Conservation (phyloP, 768 basidiomycete genomes). For the Lactifluus hygrophoroides region DNA sequence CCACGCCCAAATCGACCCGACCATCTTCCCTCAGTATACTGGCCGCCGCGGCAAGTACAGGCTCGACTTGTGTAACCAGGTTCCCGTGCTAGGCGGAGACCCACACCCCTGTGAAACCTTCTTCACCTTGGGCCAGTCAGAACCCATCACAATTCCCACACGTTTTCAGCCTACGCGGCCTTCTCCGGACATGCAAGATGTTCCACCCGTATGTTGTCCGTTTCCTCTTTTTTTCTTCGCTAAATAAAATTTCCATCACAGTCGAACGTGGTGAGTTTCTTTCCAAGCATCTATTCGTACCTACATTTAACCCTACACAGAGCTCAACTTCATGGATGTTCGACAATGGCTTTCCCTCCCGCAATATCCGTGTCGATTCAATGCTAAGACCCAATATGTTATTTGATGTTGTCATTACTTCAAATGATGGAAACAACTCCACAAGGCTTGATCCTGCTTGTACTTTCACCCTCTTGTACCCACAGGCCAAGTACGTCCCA, state of each 20-base stretch:
- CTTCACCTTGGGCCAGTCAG: constrained; percentile 21
- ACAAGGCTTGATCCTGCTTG: constrained; percentile 6
- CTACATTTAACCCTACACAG: not conserved
- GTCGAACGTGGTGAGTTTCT: not conserved
- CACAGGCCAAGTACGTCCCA: constrained; percentile 3
- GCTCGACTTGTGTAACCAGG: constrained; percentile 38
- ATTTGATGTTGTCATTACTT: not conserved
- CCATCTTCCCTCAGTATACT: constrained; percentile 27
- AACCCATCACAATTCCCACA: constrained; percentile 26
- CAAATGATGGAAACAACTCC: not conserved
- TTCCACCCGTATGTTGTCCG: not conserved
- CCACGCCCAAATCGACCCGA: constrained; percentile 29
- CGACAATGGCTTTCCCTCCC: not conserved
- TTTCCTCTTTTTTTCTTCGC: not conserved
- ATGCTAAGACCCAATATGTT: not conserved
- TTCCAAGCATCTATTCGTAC: not conserved
- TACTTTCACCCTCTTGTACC: constrained; percentile 11
- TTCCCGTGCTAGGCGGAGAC: constrained; percentile 30
- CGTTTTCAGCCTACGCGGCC: not conserved
- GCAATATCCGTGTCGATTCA: not conserved
- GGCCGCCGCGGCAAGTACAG: constrained; percentile 25
- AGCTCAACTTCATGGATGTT: not conserved
- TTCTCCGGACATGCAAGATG: no score
- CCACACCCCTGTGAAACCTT: constrained; percentile 14
- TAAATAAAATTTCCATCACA: not conserved